Conservation (phyloP, 768 basidiomycete species). For the Termitomyces sp. region DNA sequence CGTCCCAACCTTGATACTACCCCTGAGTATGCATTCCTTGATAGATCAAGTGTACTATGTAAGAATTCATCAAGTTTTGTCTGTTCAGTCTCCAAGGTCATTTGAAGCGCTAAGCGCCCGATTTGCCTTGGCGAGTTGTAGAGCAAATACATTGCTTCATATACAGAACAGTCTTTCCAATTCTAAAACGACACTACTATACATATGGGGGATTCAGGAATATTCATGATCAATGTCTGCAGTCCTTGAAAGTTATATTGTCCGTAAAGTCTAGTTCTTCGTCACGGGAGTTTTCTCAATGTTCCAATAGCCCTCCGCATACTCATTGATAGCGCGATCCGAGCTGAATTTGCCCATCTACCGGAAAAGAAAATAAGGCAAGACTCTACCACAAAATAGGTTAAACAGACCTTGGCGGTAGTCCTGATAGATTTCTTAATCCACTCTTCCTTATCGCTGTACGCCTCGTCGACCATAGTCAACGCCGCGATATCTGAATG, state of each 20-base stretch:
- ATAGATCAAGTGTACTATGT: neutral
- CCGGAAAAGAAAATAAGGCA: neutral
- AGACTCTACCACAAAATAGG: neutral
- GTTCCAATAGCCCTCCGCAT: conserved; percentile 88
- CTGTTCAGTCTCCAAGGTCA: neutral
- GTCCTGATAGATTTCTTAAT: conserved; percentile 87
- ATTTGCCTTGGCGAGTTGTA: neutral
- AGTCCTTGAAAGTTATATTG: neutral
- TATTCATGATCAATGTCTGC: neutral
- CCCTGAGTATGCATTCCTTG: too few species aligned
- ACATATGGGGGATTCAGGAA: neutral
- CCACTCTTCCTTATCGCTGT: conserved; percentile 83
- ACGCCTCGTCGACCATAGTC: conserved; percentile 85
- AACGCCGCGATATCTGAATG: conserved; percentile 76
- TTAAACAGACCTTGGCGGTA: conserved; percentile 57
- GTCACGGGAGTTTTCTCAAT: conserved; percentile 45
- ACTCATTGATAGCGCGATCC: conserved; percentile 89
- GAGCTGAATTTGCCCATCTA: conserved; percentile 98
- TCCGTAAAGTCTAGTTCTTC: conserved; percentile 5
- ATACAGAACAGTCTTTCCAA: neutral
- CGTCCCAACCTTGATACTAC: too few species aligned
- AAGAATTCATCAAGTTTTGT: neutral
- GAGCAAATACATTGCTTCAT: neutral
- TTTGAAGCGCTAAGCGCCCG: too few species aligned
- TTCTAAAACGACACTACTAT: conserved; percentile 1